Evolutionary conservation across 164 flowering plant genomes (phyloP).

Genomic region (Brasenia schreberi): DNA sequence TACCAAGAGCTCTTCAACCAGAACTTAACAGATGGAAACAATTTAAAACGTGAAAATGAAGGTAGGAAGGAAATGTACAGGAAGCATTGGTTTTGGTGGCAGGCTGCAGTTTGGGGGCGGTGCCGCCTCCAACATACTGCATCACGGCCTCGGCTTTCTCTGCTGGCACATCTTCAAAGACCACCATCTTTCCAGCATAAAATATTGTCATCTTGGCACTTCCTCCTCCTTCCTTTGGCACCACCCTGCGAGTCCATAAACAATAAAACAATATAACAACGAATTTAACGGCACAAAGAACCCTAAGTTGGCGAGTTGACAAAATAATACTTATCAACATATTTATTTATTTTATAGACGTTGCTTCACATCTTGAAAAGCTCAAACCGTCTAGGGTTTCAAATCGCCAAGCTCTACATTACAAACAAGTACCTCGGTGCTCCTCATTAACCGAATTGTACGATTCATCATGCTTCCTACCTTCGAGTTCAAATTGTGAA

Average conservation of each 20-base stretch:
- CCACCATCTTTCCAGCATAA: slow-evolving; percentile 44
- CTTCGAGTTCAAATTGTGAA: no score
- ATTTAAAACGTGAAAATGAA: neutral
- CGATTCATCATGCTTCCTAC: no score
- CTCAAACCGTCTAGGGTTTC: neutral
- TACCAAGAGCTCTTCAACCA: neutral
- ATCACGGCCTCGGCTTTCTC: slow-evolving; percentile 44
- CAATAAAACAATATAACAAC: neutral
- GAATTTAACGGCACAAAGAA: neutral
- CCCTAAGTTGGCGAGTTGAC: neutral
- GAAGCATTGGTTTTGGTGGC: neutral
- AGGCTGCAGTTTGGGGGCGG: neutral
- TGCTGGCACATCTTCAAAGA: slow-evolving; percentile 39
- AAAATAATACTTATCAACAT: neutral
- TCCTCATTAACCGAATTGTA: no score
- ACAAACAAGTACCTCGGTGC: no score
- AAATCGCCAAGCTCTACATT: neutral
- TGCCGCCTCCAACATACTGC: slow-evolving; percentile 35
- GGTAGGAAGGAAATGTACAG: neutral
- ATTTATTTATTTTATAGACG: neutral
- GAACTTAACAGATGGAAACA: neutral
- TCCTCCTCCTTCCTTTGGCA: neutral
- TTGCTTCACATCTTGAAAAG: no score
- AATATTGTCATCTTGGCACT: slow-evolving; percentile 56
- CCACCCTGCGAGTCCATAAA: neutral